Base-by-base conservation (phyloP, 202 grass and related monocot species). In the Digitaria exilis region DNA sequence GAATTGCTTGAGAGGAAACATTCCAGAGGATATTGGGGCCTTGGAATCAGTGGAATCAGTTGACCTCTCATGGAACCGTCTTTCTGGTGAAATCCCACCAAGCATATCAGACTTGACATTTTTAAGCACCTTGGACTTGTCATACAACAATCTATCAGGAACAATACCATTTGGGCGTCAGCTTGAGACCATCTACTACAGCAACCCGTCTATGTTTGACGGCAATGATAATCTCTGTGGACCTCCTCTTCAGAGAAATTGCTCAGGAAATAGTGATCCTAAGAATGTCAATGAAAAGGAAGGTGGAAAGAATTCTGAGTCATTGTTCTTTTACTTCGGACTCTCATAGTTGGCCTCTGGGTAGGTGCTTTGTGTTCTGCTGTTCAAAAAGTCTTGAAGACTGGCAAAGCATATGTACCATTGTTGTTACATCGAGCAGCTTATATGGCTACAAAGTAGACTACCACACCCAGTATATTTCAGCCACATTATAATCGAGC, bases 141-240 rank as follows among this genome's bases (percentile, higher is more conserved):
- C 89, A 0, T 80, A 81, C 4, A 91, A 91, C 7, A 84, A 87
- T 70, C 34, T 90, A 0, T 46, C 62, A 9, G 90, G 90, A 63
- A 73, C 24, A 77, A 86, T 92, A 28, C 86, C 86, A 62, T 26
- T 1, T 0, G 61, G 83, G 5, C 7, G 42, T 45, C 87, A 92
- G 28, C 61, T 89, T 42, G 42, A 86, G 32, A 92, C 75, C 0
- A 3, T 88, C 37, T 8, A 18, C 31, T 6, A 17, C 25, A 4
- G 0, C 6, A 7, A 85, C 13, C 60, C 49, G 4, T 24, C 58
- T 0, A 49, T 70, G 1, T 90, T 77, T 8, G 29, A 28, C 0
- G 88, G 80, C 14, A 90, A 90, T 11, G 6, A 1, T 8, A 42
- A 19, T n/a, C 64, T 86, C 16, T 90, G 79, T 34, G 88, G 88